phyloP scores from a whole-genome alignment of 2,329 filamentous ascomycete species.

The Trichoderma sp. region DNA sequence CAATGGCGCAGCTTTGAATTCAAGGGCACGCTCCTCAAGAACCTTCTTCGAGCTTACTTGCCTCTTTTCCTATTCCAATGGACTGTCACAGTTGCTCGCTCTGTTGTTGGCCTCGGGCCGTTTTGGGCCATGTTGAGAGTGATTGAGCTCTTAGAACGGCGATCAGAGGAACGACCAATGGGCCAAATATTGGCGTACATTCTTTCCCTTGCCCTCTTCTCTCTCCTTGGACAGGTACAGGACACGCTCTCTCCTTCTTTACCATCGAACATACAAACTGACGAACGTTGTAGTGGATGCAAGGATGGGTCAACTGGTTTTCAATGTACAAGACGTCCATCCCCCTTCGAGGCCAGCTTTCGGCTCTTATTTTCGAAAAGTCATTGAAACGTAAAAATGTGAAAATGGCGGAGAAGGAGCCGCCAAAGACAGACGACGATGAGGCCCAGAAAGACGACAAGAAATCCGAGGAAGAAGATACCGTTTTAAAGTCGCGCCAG shows the following conservation, averaged over 20 bases:
- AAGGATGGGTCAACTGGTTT: conserved; percentile 68
- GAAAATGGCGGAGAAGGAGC: conserved; percentile 59
- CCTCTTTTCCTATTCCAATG: conserved; percentile 59
- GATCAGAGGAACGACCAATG: conserved; percentile 47
- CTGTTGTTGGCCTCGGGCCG: conserved; percentile 66
- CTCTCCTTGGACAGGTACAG: conserved; percentile 52
- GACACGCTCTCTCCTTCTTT: not conserved
- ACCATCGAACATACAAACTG: not conserved
- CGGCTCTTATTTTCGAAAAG: conserved; percentile 74
- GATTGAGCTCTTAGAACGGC: conserved; percentile 63
- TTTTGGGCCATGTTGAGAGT: conserved; percentile 69
- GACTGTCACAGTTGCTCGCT: conserved; percentile 53
- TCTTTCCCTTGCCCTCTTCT: conserved; percentile 60
- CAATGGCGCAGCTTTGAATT: conserved; percentile 53
- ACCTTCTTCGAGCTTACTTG: conserved; percentile 60
- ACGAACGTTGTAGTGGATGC: conserved; percentile 49
- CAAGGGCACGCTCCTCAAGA: conserved; percentile 58
- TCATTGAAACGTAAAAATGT: conserved; percentile 76
- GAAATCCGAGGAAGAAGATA: conserved; percentile 53
- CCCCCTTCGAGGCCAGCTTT: conserved; percentile 68
- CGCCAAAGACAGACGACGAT: conserved; percentile 31
- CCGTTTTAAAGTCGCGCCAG: conserved; percentile 57
- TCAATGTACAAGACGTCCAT: conserved; percentile 63
- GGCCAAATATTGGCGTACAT: conserved; percentile 69
- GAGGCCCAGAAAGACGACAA: conserved; percentile 42